Percentiles rank a stretch among this genome's conserved stretches.
These are phyloP conservation scores for Parasitella parasitica DNA, from an alignment of 371 early-diverging fungal genomes.

Conservation along the genomic window DNA sequence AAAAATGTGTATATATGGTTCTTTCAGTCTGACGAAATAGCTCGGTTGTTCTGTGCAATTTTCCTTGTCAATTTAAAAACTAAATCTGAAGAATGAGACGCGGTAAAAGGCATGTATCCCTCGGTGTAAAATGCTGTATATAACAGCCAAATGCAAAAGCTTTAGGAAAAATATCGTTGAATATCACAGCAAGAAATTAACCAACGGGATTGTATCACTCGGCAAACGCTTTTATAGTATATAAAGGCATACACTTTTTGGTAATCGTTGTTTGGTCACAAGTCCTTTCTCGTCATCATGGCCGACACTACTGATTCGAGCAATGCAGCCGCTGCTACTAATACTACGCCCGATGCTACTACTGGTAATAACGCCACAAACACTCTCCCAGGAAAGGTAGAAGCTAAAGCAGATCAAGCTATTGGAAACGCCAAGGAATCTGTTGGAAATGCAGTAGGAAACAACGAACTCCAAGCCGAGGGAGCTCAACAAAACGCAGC, in stretches of 20 bases:
- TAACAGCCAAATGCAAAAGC: too few relatives aligned
- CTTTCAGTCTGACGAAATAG: neutral
- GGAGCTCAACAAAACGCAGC: conserved; percentile 15
- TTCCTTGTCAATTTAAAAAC: too few relatives aligned
- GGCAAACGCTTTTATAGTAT: too few relatives aligned
- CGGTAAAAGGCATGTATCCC: too few relatives aligned
- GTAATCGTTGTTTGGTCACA: neutral
- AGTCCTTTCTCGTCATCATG: neutral
- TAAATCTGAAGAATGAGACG: too few relatives aligned
- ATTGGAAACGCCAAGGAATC: conserved; percentile 24
- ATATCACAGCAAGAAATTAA: too few relatives aligned
- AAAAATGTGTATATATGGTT: neutral
- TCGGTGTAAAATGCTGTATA: too few relatives aligned
- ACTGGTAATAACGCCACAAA: neutral
- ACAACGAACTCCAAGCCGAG: conserved; percentile 19
- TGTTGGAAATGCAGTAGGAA: conserved; percentile 21
- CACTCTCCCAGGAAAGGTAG: neutral
- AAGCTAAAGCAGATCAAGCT: neutral
- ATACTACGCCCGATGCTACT: neutral
- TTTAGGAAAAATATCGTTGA: too few relatives aligned
- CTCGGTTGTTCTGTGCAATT: neutral
- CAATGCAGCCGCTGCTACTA: neutral
- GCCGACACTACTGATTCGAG: neutral
- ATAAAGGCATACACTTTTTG: neutral
- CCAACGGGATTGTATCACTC: too few relatives aligned